Base-by-base conservation (phyloP, 1,284 basidiomycete genomes). In the Rhodofomes roseus region DNA sequence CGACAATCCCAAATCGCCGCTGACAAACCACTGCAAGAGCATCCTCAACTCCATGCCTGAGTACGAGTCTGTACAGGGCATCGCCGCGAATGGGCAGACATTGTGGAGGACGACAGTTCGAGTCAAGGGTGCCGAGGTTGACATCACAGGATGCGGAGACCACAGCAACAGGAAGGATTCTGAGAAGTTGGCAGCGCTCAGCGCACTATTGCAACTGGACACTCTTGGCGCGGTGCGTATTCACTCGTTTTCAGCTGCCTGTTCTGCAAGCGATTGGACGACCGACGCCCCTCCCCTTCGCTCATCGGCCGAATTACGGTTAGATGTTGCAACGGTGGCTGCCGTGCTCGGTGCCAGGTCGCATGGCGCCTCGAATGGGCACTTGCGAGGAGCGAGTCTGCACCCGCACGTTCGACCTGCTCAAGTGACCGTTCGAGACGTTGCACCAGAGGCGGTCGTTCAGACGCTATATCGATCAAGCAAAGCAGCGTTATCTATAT, bases 131-230 rank as follows among this genome's bases (percentile, higher is more conserved):
- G 77, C 77, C 18, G 65, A 65, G 11, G 73, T 79, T 0, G 73
- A 74, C 14, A 66, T 89, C 29, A 68, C 79, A 55, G 86, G 79
- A 18, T 67, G 81, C 69, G 95, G 79, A 2, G 95, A 98, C 71
- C 78, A 80, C 56, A n/a, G 76, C 1, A 77, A 73, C 9, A 85
- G 80, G 68, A 90, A 89, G 66, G 83, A 89, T 34, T 90, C 95
- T 1, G 86, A 92, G 68, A 84, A 83, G 69, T 75, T 94, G 4
- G 92, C 93, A 2, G 87, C 89, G 0, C 74, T 94, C 16, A 87
- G 86, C 55, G 87, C 86, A 5, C 73, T 89, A 50, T 81, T 90
- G 66, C 90, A 95, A 68, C 70, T 95, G 12, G 77, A 86, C 50
- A 72, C 74, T n/a, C 70, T 78, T 20, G 84, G 84, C 22, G 67